Evolutionary conservation across 768 basidiomycete genomes (phyloP), one percentile per base, ranked within the genome.

Genomic region (Lentinula boryana): DNA sequence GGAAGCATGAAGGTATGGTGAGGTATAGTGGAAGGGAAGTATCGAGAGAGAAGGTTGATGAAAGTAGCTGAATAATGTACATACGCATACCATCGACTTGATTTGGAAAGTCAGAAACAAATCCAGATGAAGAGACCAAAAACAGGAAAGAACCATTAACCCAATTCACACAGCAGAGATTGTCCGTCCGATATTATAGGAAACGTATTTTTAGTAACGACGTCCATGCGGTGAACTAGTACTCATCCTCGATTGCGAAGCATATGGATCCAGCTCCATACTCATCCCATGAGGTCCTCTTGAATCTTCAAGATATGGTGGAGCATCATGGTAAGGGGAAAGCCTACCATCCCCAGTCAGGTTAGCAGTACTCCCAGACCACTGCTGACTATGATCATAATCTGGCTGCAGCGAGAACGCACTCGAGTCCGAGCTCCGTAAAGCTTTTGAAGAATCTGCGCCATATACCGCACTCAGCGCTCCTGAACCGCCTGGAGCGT

Each of bases 321-420:
- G 56, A 43, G 49, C 56, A 44, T 60, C 65, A 58, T 48, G 63
- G 65, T 52, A 72, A 33, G 58, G 58, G 4, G 44, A 70, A 62
- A 79, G 78, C 59, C 68, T 71, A 66, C 75, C 78, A n/a, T 71
- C 72, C 41, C 51, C 38, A 46, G 38, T 38, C 46, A 56, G 31
- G 56, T 59, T 41, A 60, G 68, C 63, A 18, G 70, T 77, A 68
- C 85, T 88, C 51, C 77, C 75, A 64, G 84, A 83, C 85, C 85
- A 87, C 52, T 80, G 77, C 65, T 76, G 78, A 65, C 80, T 84
- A 58, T 75, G 65, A 67, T 83, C 85, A 64, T 23, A 60, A 59
- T 80, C 82, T 68, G 86, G 86, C 64, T 83, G 82, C 66, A 91
- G 70, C n/a, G 89, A 88, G 67, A 90, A 89, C 38, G 87, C 81